Conservation (phyloP, 139 green algal species). For the Deuterostichococcus epilithicus region DNA sequence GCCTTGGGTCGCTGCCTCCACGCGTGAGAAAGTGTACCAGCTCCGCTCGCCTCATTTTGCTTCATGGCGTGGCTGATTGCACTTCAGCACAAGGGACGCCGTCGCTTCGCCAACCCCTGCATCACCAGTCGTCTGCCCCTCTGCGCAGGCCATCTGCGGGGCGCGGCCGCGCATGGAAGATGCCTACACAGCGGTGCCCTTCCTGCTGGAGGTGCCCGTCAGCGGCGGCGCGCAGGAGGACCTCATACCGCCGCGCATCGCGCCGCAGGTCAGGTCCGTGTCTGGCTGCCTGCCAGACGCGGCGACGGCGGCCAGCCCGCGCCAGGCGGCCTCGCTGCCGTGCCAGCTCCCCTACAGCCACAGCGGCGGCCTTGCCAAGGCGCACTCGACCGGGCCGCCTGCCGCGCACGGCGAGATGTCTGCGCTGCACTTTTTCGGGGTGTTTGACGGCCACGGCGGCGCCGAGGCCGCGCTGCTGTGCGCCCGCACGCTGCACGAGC, state of each 20-base stretch:
- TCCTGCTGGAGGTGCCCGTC: slow-evolving; percentile 46
- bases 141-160: slow-evolving; percentile 49
- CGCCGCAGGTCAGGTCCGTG: slow-evolving; percentile 23
- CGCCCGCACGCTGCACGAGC: slow-evolving; percentile 52
- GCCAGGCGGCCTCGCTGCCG: not conserved
- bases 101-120: not conserved
- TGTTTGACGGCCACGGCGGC: slow-evolving; percentile 74
- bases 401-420: slow-evolving; percentile 13
- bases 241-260: slow-evolving; percentile 50
- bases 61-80: too few species aligned
- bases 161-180: slow-evolving; percentile 73
- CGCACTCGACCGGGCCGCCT: not conserved
- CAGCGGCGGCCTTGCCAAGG: not conserved
- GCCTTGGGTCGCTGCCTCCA: too few species aligned
- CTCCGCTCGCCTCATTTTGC: too few species aligned
- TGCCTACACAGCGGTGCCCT: slow-evolving; percentile 40
- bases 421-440: slow-evolving; percentile 72
- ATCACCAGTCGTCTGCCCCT: too few species aligned
- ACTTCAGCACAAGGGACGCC: not conserved
- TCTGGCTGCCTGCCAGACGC: not conserved
- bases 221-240: slow-evolving; percentile 19
- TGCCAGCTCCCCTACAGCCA: slow-evolving; percentile 1
- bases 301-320: not conserved
- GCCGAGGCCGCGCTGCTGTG: slow-evolving; percentile 61
- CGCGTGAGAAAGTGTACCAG: too few species aligned